Base-by-base conservation (phyloP, 2,329 filamentous ascomycete species). In the Colletotrichum chlorophyti region DNA sequence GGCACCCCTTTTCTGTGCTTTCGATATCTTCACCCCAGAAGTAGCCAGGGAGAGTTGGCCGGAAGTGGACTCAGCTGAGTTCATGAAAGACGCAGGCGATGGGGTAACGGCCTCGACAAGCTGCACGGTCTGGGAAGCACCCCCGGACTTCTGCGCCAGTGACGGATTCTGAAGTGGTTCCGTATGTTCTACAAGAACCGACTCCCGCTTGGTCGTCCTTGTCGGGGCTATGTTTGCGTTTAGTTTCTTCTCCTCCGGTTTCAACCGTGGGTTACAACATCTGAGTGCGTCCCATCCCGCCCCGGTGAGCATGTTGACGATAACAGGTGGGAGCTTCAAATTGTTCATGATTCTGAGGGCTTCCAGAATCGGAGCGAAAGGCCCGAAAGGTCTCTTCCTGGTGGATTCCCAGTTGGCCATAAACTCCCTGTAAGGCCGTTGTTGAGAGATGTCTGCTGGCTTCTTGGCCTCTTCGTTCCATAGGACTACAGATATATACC, bases 201-300 rank as follows among this genome's bases (percentile, higher is more conserved):
- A n/a, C n/a, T n/a, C n/a, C n/a, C n/a, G n/a, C n/a, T n/a, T n/a
- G n/a, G n/a, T n/a, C n/a, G n/a, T n/a, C n/a, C n/a, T n/a, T n/a
- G n/a, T n/a, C n/a, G n/a, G n/a, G n/a, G n/a, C n/a, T n/a, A n/a
- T n/a, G n/a, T n/a, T n/a, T 6, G n/a, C 27, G 9, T 6, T n/a
- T 15, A 34, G 17, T 9, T 5, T 47, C 19, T 34, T 55, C 15
- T 42, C 19, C 12, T 34, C 15, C n/a, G 4, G 35, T 17, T 15
- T 1, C 27, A 55, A 26, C 27, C 14, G 21, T 17, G 52, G 43
- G 17, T 55, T 38, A 23, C 52, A 49, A 17, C 52, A 55, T 21
- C 35, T 50, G 6, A 15, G 15, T 11, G 52, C 52, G 23, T 55
- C 37, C 43, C 35, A 55, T 11, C 52, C 52, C 10, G 35, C 35